Conservation (phyloP, 1,139 yeast genomes). For the Debaryomycetaceae sp. region DNA sequence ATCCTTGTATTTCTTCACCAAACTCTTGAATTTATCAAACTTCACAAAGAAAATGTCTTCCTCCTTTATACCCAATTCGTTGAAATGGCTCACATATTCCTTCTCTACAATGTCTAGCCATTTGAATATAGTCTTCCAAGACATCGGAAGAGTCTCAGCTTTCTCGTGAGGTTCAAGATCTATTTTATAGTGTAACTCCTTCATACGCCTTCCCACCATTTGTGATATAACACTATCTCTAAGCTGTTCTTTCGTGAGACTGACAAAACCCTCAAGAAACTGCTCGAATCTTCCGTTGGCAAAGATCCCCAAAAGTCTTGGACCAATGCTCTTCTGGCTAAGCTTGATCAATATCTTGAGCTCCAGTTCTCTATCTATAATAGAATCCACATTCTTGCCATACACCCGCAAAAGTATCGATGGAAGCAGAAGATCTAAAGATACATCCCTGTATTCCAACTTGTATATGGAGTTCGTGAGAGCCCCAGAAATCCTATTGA, state of each 20-base stretch:
- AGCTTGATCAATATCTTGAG: slow-evolving; percentile 68
- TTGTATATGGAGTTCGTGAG: slow-evolving; percentile 86
- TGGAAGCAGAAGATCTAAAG: slow-evolving; percentile 28
- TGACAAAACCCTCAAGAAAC: slow-evolving; percentile 73
- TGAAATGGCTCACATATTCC: slow-evolving; percentile 26
- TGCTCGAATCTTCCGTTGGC: slow-evolving; percentile 91
- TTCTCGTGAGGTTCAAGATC: slow-evolving; percentile 55
- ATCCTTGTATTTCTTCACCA: slow-evolving; percentile 48
- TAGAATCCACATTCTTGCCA: slow-evolving; percentile 85
- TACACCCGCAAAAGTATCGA: slow-evolving; percentile 71
- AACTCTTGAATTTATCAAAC: slow-evolving; percentile 46
- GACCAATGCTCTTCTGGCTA: slow-evolving; percentile 79
- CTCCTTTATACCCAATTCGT: slow-evolving; percentile 25
- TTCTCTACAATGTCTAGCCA: slow-evolving; percentile 64
- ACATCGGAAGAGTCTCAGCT: slow-evolving; percentile 51
- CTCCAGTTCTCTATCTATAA: slow-evolving; percentile 84
- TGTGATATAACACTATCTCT: slow-evolving; percentile 73
- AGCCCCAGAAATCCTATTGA: slow-evolving; percentile 79
- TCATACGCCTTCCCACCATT: slow-evolving; percentile 93
- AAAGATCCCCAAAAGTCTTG: slow-evolving; percentile 83
- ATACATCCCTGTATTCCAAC: slow-evolving; percentile 41
- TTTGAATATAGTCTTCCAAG: slow-evolving; percentile 67
- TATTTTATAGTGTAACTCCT: slow-evolving; percentile 83
- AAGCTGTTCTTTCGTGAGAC: slow-evolving; percentile 69
- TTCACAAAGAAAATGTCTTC: slow-evolving; percentile 45